These are phyloP conservation scores for Uronychia setigera DNA, from an alignment of 73 alveolate genomes.

Conservation along the genomic window DNA sequence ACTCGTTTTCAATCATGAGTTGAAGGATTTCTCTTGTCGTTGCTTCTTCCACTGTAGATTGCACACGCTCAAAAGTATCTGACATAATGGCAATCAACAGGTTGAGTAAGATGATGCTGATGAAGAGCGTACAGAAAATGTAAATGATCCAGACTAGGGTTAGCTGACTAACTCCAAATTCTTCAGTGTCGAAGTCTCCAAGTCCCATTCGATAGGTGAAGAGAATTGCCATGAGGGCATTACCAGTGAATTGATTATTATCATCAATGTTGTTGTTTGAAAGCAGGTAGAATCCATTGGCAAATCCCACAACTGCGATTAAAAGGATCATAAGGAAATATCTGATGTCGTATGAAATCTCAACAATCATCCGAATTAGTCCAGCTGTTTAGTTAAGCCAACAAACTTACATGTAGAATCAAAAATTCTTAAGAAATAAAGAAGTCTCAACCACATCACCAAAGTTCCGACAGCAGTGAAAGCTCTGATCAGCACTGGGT, in stretches of 20 bases:
- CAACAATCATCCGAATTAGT: neutral
- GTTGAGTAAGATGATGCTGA: neutral
- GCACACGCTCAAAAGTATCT: constrained; percentile 7
- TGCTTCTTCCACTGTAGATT: neutral
- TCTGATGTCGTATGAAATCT: neutral
- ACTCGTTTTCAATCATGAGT: constrained; percentile 7
- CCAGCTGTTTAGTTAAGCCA: neutral
- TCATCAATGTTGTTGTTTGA: constrained; percentile 1
- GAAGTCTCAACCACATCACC: constrained; percentile 14
- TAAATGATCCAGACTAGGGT: too few relatives aligned
- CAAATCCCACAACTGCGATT: constrained; percentile 3
- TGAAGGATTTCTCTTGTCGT: neutral
- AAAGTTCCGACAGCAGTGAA: constrained; percentile 3
- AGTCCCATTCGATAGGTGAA: constrained; percentile 17
- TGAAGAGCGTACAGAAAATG: neutral
- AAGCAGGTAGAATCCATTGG: constrained; percentile 4
- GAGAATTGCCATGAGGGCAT: neutral
- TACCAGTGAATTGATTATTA: neutral
- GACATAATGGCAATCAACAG: neutral
- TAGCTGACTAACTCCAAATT: too few relatives aligned
- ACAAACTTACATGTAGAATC: neutral
- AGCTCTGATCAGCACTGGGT: neutral
- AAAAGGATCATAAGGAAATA: neutral
- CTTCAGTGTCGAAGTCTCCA: constrained; percentile 28
- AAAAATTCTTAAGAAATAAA: constrained; percentile 39